phyloP scores from a whole-genome alignment of 352 stramenopile species.

The Paralagenidium karlingii region DNA sequence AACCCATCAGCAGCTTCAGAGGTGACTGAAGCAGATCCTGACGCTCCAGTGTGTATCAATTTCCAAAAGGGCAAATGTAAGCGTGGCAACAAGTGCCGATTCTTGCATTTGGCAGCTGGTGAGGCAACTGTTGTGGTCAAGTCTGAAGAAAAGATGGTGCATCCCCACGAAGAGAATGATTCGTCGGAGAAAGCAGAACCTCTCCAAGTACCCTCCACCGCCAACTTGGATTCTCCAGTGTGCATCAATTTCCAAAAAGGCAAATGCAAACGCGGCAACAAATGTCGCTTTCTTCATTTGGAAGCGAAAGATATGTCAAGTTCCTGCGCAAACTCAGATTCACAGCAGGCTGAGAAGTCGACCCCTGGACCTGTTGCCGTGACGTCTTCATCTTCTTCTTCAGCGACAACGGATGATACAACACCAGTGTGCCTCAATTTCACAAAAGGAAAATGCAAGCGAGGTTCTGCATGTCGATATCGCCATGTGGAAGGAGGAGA shows the following conservation, averaged over 20 bases:
- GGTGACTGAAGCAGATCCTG: conserved; percentile 15
- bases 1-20: conserved; percentile 7
- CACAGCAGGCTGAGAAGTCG: conserved; percentile 5
- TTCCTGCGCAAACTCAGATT: conserved; percentile 1
- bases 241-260: conserved; percentile 58
- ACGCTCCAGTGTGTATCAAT: conserved; percentile 56
- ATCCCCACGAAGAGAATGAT: conserved; percentile 2
- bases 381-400: conserved; percentile 20
- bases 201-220: conserved; percentile 21
- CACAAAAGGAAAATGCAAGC: conserved; percentile 20
- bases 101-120: conserved; percentile 27
- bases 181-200: background rate
- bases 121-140: background rate
- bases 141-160: conserved; percentile 1
- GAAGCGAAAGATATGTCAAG: too few species aligned
- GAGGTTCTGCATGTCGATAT: conserved; percentile 40
- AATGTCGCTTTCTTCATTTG: conserved; percentile 51
- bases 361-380: conserved; percentile 11
- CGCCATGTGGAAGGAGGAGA: conserved; percentile 20
- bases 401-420: conserved; percentile 22
- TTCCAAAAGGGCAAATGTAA: conserved; percentile 69
- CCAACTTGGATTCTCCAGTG: conserved; percentile 27
- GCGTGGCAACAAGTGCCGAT: conserved; percentile 37
- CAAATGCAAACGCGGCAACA: conserved; percentile 46
- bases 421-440: conserved; percentile 43